Evolutionary conservation across 345 rosid genomes (phyloP), one percentile per base, ranked within the genome.

Genomic region (Populus euphratica): DNA sequence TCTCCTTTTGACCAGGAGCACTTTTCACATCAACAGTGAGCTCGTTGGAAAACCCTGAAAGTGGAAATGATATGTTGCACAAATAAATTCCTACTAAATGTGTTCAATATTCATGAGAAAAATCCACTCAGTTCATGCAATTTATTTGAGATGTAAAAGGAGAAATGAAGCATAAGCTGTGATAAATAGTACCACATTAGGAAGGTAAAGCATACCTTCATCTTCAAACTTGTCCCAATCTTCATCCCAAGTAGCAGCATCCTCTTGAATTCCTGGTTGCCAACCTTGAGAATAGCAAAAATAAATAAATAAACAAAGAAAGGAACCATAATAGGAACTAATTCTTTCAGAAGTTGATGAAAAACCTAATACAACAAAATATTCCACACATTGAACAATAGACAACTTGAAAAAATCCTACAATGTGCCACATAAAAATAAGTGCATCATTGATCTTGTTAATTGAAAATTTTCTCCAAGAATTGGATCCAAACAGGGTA

Each of bases 141-240:
- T 33, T 41, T 61, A 63, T n/a, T 36, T 41, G 8, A 76, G 72
- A 69, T 33, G 27, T 62, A 21, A 69, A 69, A 61, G 61, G 54
- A 56, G 10, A 36, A 73, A 76, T 23, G 11, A 74, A 72, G 23
- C 59, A 61, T 25, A 11, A 69, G 59, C 69, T 44, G 50, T 49
- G 74, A 59, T 62, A 70, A 65, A 59, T 56, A 14, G 67, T 73
- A 66, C 33, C 9, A 35, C 35, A 29, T 41, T 41, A 33, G 79
- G 41, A 68, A 70, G 43, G 39, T 20, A 44, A 29, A 35, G 27
- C 49, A 63, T 69, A 91, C 99, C 98, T 89, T 90, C 96, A 88
- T 96, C 99, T 87, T 91, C 97, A 86, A 96, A 93, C 83, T 96
- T 93, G 81, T 96, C 99, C 97, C 99, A 96, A 20, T 93, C 99